Evolutionary conservation across 768 basidiomycete species (phyloP).

Genomic region (Tylopilus intermedius): DNA sequence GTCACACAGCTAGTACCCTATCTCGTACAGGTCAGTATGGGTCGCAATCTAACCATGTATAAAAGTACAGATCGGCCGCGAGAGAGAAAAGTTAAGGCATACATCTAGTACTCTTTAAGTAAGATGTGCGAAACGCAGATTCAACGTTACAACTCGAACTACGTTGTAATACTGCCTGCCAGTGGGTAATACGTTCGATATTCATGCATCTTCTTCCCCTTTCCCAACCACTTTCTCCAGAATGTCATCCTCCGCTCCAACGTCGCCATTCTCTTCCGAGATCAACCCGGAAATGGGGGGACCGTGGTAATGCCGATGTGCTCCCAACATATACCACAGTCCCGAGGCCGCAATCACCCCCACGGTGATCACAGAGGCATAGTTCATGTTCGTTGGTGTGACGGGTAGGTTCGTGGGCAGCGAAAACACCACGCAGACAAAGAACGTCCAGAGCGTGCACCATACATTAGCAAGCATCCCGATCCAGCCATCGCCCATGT

Average conservation of each 20-base stretch:
- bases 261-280: neutral
- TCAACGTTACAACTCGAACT: neutral
- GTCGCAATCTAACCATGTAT: no score
- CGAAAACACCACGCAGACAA: constrained; percentile 45
- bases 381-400: constrained; percentile 47
- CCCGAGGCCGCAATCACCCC: constrained; percentile 29
- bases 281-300: constrained; percentile 47
- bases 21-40: no score
- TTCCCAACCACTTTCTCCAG: constrained; percentile 2
- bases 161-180: no score
- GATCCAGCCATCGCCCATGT: constrained; percentile 48
- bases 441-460: constrained; percentile 44
- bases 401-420: constrained; percentile 50
- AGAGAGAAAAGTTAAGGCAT: no score
- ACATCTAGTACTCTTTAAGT: no score
- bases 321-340: constrained; percentile 50
- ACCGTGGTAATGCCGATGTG: constrained; percentile 54
- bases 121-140: neutral
- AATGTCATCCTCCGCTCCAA: neutral
- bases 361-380: constrained; percentile 36
- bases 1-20: no score
- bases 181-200: no score
- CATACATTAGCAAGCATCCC: constrained; percentile 42
- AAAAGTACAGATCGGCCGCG: no score
- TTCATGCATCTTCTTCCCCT: neutral